Percentiles rank a stretch among this genome's conserved stretches.
Evolutionary conservation across 2,329 filamentous ascomycete species (phyloP).

Genomic region (Lasiodiplodia theobromae): DNA sequence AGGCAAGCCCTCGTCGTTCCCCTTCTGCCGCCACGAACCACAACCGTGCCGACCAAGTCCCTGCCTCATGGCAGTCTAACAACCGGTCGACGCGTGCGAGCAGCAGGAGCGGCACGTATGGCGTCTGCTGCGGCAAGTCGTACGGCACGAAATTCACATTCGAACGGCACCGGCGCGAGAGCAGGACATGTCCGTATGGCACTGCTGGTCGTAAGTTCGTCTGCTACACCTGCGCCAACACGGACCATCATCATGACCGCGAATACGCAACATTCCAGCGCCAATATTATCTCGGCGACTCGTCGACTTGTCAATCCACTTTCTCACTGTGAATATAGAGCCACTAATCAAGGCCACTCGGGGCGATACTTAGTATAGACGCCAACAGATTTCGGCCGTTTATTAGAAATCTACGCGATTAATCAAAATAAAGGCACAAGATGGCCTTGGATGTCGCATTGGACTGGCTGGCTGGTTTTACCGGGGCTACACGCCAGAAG

Average conservation of each 20-base stretch:
- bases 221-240: background rate
- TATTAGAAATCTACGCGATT: background rate
- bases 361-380: background rate
- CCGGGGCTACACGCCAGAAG: too few species aligned
- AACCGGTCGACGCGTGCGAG: too few species aligned
- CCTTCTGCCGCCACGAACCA: background rate
- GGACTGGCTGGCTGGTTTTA: too few species aligned
- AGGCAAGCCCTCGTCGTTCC: background rate
- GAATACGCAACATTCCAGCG: background rate
- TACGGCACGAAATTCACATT: background rate
- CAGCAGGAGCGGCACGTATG: too few species aligned
- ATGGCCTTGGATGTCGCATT: background rate
- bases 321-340: background rate
- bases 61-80: too few species aligned
- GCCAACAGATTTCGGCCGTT: background rate
- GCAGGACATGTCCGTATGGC: background rate
- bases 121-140: background rate
- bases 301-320: background rate
- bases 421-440: background rate
- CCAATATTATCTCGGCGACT: background rate
- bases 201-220: background rate
- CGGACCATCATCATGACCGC: background rate
- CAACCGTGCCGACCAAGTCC: too few species aligned
- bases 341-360: background rate
- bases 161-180: background rate